These are phyloP conservation scores for Cruciata laevipes DNA, from an alignment of 257 asterid genomes.

Conservation along the genomic window DNA sequence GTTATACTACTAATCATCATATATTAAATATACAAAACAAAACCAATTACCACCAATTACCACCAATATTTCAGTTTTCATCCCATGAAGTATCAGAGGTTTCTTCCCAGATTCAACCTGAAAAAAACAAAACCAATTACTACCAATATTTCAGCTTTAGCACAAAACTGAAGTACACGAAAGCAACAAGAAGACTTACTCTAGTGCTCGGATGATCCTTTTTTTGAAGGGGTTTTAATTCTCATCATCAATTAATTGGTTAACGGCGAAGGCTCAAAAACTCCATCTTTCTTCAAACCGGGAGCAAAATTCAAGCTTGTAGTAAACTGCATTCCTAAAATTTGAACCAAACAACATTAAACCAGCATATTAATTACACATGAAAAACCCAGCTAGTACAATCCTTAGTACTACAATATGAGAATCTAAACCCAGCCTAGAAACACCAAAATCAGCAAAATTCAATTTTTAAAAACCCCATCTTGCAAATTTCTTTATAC, in stretches of 20 bases:
- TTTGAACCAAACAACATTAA: constrained; percentile 16
- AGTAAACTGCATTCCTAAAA: constrained; percentile 39
- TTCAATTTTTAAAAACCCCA: background rate
- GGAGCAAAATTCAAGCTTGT: constrained; percentile 22
- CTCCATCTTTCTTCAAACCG: constrained; percentile 31
- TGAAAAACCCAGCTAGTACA: background rate
- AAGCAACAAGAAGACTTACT: constrained; percentile 32
- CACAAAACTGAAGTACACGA: background rate
- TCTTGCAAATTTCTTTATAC: background rate
- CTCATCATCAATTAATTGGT: too few relatives aligned
- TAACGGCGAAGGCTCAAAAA: constrained; percentile 55
- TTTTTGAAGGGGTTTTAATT: constrained; percentile 45
- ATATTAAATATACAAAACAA: background rate
- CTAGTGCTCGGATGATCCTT: constrained; percentile 66
- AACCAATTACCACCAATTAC: too few relatives aligned
- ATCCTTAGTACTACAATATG: too few relatives aligned
- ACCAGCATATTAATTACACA: background rate
- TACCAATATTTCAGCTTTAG: background rate
- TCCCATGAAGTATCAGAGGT: constrained; percentile 80
- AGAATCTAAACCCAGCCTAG: background rate
- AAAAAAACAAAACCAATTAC: background rate
- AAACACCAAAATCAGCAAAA: background rate
- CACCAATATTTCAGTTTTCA: too few relatives aligned
- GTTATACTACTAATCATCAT: too few relatives aligned
- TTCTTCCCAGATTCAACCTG: constrained; percentile 93